phyloP scores from a whole-genome alignment of 768 basidiomycete species.

The Boletales sp. region DNA sequence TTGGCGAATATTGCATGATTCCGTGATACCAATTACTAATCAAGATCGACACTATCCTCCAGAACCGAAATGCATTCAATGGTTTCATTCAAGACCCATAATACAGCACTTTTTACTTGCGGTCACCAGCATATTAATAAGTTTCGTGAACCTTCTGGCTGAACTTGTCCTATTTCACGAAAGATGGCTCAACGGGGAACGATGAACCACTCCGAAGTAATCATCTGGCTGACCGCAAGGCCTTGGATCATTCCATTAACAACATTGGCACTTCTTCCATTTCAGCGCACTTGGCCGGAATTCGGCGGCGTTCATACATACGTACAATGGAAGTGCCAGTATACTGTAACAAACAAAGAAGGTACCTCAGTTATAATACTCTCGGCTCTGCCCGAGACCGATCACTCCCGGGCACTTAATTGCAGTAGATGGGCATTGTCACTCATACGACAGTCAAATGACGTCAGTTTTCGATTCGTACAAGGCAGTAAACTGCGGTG shows the following conservation, averaged over 20 bases:
- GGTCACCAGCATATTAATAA: too few relatives aligned
- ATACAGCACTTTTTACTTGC: background rate
- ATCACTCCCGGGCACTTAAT: background rate
- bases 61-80: too few relatives aligned
- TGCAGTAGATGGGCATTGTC: background rate
- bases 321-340: background rate
- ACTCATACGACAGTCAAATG: background rate
- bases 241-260: conserved; percentile 1
- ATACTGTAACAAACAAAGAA: too few relatives aligned
- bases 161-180: background rate
- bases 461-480: background rate
- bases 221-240: background rate
- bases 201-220: background rate
- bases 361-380: background rate
- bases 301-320: conserved; percentile 18
- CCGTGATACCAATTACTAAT: conserved; percentile 16
- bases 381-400: conserved; percentile 1
- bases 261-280: conserved; percentile 9
- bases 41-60: conserved; percentile 19
- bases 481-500: background rate
- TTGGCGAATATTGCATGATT: background rate
- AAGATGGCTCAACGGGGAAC: conserved; percentile 1
- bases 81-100: too few relatives aligned
- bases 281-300: conserved; percentile 1
- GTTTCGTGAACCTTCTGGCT: too few relatives aligned